Percentiles rank a stretch among this genome's conserved stretches.
These are phyloP conservation scores for Casuarina cunninghamiana DNA, from an alignment of 306 rosid genomes.

Conservation along the genomic window DNA sequence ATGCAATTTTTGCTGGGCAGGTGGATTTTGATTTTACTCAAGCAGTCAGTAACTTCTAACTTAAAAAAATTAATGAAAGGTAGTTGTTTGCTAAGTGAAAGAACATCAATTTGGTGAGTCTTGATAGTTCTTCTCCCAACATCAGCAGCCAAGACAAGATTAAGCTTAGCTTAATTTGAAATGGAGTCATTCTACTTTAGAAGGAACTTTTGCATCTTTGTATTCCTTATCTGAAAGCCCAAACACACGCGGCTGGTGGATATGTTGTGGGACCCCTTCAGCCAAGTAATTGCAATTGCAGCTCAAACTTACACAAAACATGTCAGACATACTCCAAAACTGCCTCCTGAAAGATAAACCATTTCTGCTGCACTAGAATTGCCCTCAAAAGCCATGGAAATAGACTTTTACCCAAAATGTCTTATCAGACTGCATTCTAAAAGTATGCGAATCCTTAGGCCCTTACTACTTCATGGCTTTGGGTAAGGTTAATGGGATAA, in stretches of 20 bases:
- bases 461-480: too few relatives aligned
- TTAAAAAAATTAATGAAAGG: neutral
- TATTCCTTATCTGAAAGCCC: neutral
- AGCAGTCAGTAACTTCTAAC: neutral
- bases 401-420: too few relatives aligned
- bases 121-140: neutral
- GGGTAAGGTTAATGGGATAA: neutral
- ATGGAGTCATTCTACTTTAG: neutral
- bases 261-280: neutral
- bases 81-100: neutral
- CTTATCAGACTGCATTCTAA: too few relatives aligned
- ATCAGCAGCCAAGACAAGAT: neutral
- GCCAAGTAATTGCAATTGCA: neutral
- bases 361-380: neutral
- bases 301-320: neutral
- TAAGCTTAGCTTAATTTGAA: neutral
- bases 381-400: neutral
- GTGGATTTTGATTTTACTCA: neutral
- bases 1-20: neutral
- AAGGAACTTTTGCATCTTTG: neutral
- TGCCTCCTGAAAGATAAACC: neutral
- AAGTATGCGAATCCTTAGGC: too few relatives aligned
- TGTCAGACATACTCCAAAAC: neutral
- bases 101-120: neutral
- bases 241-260: neutral